These are phyloP conservation scores for Mitragyna speciosa DNA, from an alignment of 257 asterid genomes.

Conservation along the genomic window DNA sequence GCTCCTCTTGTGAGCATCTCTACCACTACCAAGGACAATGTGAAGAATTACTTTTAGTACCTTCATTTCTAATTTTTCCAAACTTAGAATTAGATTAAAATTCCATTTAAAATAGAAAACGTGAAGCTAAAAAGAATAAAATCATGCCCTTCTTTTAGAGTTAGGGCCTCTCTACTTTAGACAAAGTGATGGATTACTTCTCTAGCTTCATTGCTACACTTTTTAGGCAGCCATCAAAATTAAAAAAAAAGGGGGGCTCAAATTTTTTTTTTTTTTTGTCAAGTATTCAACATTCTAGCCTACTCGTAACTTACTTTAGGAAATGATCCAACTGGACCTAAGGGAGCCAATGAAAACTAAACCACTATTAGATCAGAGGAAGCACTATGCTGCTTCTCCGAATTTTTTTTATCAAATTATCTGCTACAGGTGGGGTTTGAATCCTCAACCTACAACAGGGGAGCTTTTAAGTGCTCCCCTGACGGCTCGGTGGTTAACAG, in stretches of 20 bases:
- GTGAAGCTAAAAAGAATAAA: background rate
- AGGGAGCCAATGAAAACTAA: no score
- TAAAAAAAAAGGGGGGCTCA: background rate
- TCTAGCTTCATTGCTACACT: background rate
- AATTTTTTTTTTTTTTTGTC: no score
- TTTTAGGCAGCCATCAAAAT: background rate
- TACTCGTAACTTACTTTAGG: no score
- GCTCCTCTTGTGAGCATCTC: background rate
- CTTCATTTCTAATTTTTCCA: background rate
- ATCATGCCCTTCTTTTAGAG: background rate
- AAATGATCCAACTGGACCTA: no score
- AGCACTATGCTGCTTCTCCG: no score
- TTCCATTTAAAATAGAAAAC: background rate
- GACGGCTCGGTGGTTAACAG: no score
- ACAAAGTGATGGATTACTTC: conserved; percentile 10
- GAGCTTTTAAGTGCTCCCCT: no score
- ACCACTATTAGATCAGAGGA: no score
- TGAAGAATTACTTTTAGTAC: background rate
- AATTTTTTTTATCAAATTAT: no score
- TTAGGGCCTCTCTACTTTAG: background rate
- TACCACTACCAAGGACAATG: background rate
- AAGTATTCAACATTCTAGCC: no score
- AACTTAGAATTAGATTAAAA: background rate
- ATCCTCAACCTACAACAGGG: no score
- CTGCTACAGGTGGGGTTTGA: no score